Conservation (phyloP, 345 rosid species). For the Boechera stricta region DNA sequence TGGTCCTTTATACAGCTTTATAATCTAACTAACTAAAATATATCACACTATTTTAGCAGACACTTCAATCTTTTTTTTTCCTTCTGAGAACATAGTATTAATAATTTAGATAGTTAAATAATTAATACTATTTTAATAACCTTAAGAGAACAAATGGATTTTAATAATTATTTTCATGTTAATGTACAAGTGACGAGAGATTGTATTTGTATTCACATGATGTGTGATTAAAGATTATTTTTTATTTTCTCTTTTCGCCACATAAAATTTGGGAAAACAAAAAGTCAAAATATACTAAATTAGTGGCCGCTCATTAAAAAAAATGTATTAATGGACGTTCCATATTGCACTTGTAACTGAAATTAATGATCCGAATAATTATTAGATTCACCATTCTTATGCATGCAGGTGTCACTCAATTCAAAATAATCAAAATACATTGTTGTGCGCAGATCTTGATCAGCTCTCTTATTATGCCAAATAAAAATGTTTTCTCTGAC, state of each 20-base stretch:
- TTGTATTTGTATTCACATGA: neutral
- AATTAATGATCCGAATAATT: conserved; percentile 5
- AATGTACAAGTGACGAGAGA: neutral
- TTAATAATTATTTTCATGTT: conserved; percentile 4
- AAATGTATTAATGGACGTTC: conserved; percentile 11
- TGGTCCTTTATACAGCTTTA: neutral
- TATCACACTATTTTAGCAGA: no score
- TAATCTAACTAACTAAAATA: no score
- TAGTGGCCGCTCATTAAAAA: conserved; percentile 19
- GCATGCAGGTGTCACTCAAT: conserved; percentile 37
- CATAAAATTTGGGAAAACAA: conserved; percentile 2
- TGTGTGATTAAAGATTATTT: conserved; percentile 11
- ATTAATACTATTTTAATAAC: neutral
- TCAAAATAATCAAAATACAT: neutral
- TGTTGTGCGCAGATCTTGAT: conserved; percentile 9
- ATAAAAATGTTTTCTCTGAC: neutral
- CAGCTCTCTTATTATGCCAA: neutral
- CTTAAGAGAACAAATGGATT: neutral
- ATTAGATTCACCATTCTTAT: conserved; percentile 22
- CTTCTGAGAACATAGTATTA: no score
- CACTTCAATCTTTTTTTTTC: no score
- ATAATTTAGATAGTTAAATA: no score
- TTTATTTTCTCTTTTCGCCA: neutral
- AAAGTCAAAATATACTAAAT: neutral
- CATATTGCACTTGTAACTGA: neutral